Percentiles rank a stretch among this genome's conserved stretches.
These are phyloP conservation scores for Hippophae tibetana DNA, from an alignment of 306 rosid species.

Conservation along the genomic window DNA sequence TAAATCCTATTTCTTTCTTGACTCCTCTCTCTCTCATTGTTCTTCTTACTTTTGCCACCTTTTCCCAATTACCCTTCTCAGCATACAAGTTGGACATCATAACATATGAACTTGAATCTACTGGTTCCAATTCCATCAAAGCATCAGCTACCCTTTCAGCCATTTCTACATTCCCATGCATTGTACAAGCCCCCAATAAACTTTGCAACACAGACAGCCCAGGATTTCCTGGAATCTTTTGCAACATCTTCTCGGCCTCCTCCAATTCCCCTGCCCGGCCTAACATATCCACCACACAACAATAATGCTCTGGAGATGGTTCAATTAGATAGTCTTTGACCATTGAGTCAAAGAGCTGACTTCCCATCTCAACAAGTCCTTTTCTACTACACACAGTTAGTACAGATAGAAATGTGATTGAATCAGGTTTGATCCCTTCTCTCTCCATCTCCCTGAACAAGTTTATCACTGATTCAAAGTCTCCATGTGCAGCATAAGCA, in stretches of 20 bases:
- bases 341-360: slow-evolving; percentile 44
- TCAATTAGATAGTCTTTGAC: slow-evolving; percentile 44
- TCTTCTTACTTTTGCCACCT: slow-evolving; percentile 58
- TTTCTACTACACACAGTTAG: slow-evolving; percentile 68
- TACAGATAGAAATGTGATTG: slow-evolving; percentile 67
- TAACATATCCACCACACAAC: slow-evolving; percentile 72
- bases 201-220: slow-evolving; percentile 63
- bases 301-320: slow-evolving; percentile 59
- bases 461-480: slow-evolving; percentile 46
- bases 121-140: slow-evolving; percentile 56
- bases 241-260: slow-evolving; percentile 53
- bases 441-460: slow-evolving; percentile 54
- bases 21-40: slow-evolving; percentile 68
- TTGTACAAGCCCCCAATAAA: slow-evolving; percentile 66
- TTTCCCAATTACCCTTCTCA: slow-evolving; percentile 79
- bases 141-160: slow-evolving; percentile 44
- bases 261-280: slow-evolving; percentile 60
- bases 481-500: slow-evolving; percentile 65
- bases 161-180: slow-evolving; percentile 61
- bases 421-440: slow-evolving; percentile 46
- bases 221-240: slow-evolving; percentile 54
- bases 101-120: slow-evolving; percentile 60
- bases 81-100: slow-evolving; percentile 70
- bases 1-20: slow-evolving; percentile 66
- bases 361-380: slow-evolving; percentile 66